A percentile compares a stretch with the other conserved stretches of the same genome.
phyloP scores from a whole-genome alignment of 805 yeast species.

The Soucietia sequanensis region DNA sequence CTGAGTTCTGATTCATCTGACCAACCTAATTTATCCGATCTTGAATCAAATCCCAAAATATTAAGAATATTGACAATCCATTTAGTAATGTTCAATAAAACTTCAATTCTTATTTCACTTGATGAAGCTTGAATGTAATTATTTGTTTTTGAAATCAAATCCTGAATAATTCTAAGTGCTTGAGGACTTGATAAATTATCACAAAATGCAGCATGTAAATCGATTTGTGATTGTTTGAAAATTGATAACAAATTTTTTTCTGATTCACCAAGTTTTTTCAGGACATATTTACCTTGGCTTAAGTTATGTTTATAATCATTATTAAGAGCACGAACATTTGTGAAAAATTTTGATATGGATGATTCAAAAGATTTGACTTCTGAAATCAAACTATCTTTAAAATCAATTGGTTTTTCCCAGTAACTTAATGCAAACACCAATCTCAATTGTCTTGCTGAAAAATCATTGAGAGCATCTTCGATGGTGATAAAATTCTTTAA shows the following conservation, averaged over 20 bases:
- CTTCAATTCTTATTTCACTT: slow-evolving; percentile 60
- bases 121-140: slow-evolving; percentile 58
- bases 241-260: slow-evolving; percentile 59
- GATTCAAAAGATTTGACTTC: slow-evolving; percentile 80
- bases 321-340: slow-evolving; percentile 78
- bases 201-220: slow-evolving; percentile 76
- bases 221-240: slow-evolving; percentile 50
- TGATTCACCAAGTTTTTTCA: slow-evolving; percentile 55
- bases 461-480: slow-evolving; percentile 76
- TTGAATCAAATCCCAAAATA: slow-evolving; percentile 72
- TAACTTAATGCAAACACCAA: slow-evolving; percentile 86
- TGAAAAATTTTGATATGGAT: slow-evolving; percentile 77
- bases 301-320: slow-evolving; percentile 58
- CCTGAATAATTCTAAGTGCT: slow-evolving; percentile 64
- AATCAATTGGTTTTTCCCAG: slow-evolving; percentile 93
- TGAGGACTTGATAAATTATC: slow-evolving; percentile 83
- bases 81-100: slow-evolving; percentile 57
- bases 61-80: slow-evolving; percentile 71
- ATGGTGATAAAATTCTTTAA: slow-evolving; percentile 94
- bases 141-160: slow-evolving; percentile 69
- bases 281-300: slow-evolving; percentile 46
- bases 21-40: slow-evolving; percentile 84
- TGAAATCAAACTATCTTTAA: slow-evolving; percentile 72
- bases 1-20: slow-evolving; percentile 30
- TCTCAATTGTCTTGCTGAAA: slow-evolving; percentile 79